These are phyloP conservation scores for Solanum rostratum DNA, from an alignment of 257 asterid species.

Conservation along the genomic window DNA sequence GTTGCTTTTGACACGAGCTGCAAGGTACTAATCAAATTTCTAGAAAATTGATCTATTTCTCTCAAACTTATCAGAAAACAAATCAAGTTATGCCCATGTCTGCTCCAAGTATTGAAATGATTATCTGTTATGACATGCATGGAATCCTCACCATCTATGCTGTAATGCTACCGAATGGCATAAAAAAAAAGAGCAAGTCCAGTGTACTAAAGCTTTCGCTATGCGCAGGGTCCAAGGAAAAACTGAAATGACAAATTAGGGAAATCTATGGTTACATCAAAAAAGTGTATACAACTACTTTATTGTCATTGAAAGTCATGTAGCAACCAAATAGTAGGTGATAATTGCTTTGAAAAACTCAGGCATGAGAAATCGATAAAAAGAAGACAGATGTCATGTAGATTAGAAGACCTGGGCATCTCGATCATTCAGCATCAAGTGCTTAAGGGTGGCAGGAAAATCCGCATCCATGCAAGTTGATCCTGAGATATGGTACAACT, in stretches of 20 bases:
- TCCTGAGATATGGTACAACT: conserved; percentile 79
- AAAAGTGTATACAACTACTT: background rate
- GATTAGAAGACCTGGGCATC: conserved; percentile 69
- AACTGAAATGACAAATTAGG: background rate
- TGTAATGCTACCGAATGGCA: background rate
- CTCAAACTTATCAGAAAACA: background rate
- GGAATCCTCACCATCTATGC: background rate
- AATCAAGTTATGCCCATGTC: background rate
- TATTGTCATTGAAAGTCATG: background rate
- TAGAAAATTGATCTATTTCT: background rate
- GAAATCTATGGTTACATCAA: background rate
- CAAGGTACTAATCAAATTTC: background rate
- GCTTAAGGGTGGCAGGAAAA: conserved; percentile 73
- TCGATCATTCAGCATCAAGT: conserved; percentile 83
- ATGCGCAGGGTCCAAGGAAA: too few relatives aligned
- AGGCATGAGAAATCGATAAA: background rate
- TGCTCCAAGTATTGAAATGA: background rate
- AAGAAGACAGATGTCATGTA: background rate
- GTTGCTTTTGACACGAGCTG: background rate
- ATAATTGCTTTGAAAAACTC: background rate
- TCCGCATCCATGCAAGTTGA: conserved; percentile 93
- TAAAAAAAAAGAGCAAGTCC: background rate
- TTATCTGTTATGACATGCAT: background rate
- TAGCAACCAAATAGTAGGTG: background rate
- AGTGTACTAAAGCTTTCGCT: too few relatives aligned